A percentile compares a stretch with the other conserved stretches of the same genome.
Conservation (phyloP, 2,329 filamentous ascomycete species). For the Meredithiella fracta region DNA sequence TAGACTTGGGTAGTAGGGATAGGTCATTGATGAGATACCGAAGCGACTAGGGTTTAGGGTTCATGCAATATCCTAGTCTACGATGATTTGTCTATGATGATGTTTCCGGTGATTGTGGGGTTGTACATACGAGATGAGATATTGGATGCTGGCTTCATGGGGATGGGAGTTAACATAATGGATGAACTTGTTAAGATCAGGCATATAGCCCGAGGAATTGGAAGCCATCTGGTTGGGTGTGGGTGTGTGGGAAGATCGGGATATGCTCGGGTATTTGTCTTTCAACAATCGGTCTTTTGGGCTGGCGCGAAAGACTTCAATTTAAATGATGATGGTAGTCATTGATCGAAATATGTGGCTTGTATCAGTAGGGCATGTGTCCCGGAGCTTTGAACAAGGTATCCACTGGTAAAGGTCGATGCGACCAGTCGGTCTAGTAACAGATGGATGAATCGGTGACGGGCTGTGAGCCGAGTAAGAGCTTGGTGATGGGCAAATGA, state of each 20-base stretch:
- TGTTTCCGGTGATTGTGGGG: neutral
- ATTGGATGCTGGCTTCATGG: slow-evolving; percentile 70
- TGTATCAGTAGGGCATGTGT: too few relatives aligned
- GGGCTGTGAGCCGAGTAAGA: too few relatives aligned
- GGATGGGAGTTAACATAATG: slow-evolving; percentile 60
- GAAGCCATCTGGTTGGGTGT: neutral
- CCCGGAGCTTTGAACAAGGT: too few relatives aligned
- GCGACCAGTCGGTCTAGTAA: too few relatives aligned
- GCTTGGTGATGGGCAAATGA: too few relatives aligned
- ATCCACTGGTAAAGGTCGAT: too few relatives aligned
- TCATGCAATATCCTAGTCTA: neutral
- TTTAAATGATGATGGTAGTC: too few relatives aligned
- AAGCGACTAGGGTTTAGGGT: too few relatives aligned
- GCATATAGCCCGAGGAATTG: slow-evolving; percentile 30
- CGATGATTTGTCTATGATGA: neutral
- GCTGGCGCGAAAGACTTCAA: too few relatives aligned
- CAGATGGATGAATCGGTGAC: too few relatives aligned
- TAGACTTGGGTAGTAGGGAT: neutral
- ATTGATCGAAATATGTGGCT: too few relatives aligned
- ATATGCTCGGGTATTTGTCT: neutral
- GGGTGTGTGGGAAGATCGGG: neutral
- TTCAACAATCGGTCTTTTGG: too few relatives aligned
- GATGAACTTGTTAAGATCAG: slow-evolving; percentile 61
- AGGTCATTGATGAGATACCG: neutral
- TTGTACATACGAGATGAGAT: slow-evolving; percentile 55